Base-by-base conservation (phyloP, 2,329 filamentous ascomycete genomes). In the Cordyceps javanica region DNA sequence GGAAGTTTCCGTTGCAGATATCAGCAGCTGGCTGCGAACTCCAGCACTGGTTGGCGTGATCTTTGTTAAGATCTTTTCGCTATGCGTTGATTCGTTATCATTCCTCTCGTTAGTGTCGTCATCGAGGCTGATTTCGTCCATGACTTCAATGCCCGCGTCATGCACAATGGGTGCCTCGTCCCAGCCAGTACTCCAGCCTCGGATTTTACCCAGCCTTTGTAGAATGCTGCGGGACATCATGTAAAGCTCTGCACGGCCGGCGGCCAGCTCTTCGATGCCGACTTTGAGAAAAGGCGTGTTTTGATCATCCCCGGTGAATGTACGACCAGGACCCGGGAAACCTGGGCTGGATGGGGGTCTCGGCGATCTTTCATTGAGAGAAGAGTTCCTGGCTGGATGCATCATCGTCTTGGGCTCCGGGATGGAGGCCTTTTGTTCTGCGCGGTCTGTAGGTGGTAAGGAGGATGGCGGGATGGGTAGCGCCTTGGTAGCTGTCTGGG, bases 241-340 rank as follows among this genome's bases (percentile, higher is more conserved):
- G 60, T 91, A 88, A 2, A 97, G 78, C 66, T 96, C 91, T 6
- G 90, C 93, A 65, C 93, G 82, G 60, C 86, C 85, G 45, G 90
- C 89, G 36, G 92, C 90, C 25, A 97, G 77, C 56, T 95, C 89
- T 67, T 95, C 89, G 0, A 92, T 75, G 0, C 93, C 91, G 7
- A 75, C 66, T 60, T 85, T 86, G 16, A 81, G 71, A 57, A 85
- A 82, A 0, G 78, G 77, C 2, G 76, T 72, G 5, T 74, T 72
- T 25, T 69, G 19, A 14, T 64, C 68, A 52, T 83, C 73, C 2
- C 66, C 66, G 5, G 76, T 62, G 50, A 71, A 71, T 3, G 38
- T 16, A 58, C 75, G 70, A 2, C 73, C 74, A 0, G 77, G 73
- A 0, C 78, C 75, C 0, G 83, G 77, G 58, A 85, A 86, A 2